Conservation (phyloP, 495 filamentous ascomycete genomes). For the Tuber microsphaerosporum region DNA sequence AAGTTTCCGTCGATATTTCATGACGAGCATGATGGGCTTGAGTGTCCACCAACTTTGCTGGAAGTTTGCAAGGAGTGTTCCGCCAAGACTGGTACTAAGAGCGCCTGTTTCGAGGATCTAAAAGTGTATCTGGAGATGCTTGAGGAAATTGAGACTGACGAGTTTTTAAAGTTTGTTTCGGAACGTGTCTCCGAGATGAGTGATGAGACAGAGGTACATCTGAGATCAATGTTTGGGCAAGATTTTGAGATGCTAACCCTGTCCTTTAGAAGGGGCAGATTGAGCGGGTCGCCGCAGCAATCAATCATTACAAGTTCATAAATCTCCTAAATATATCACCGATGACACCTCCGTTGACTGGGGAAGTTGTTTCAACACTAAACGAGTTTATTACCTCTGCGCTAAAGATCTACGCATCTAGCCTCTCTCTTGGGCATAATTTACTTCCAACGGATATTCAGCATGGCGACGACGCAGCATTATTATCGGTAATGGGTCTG, state of each 20-base stretch:
- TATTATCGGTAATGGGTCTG: conserved; percentile 54
- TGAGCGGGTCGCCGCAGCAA: conserved; percentile 43
- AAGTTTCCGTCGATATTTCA: conserved; percentile 41
- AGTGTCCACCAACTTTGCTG: conserved; percentile 45
- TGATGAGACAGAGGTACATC: conserved; percentile 42
- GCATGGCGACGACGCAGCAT: conserved; percentile 52
- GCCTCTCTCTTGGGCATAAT: conserved; percentile 35
- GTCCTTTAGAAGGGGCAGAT: conserved; percentile 33
- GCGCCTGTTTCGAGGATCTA: conserved; percentile 53
- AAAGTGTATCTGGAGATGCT: conserved; percentile 45
- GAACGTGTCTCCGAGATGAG: conserved; percentile 26
- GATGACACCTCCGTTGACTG: conserved; percentile 24
- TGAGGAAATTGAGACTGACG: conserved; percentile 42
- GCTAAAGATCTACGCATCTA: conserved; percentile 46
- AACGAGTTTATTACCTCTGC: conserved; percentile 48
- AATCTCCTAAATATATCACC: conserved; percentile 50
- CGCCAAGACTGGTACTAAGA: conserved; percentile 48
- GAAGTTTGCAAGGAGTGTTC: conserved; percentile 49
- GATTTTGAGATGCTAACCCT: conserved; percentile 31
- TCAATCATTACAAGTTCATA: conserved; percentile 54
- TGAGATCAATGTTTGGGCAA: conserved; percentile 7
- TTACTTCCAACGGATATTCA: conserved; percentile 51
- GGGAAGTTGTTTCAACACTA: conserved; percentile 40
- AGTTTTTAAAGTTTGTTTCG: conserved; percentile 44
- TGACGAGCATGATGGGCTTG: conserved; percentile 35